These are phyloP conservation scores for Physocladia obscura DNA, from an alignment of 192 early-diverging fungal species.

Conservation along the genomic window DNA sequence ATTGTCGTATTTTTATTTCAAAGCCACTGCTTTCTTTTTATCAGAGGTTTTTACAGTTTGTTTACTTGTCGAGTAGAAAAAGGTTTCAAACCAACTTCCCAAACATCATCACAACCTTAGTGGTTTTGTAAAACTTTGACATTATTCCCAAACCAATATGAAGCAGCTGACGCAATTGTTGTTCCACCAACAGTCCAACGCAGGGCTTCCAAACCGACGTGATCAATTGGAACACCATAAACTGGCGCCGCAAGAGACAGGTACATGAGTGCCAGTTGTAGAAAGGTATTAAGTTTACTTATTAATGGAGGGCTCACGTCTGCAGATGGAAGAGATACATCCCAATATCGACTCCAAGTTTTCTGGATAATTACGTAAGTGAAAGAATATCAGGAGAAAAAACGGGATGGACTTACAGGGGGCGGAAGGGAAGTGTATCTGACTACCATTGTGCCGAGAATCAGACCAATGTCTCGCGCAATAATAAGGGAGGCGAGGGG, in stretches of 20 bases:
- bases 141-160: constrained; percentile 17
- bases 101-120: too few species aligned
- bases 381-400: background rate
- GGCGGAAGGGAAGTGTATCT: constrained; percentile 83
- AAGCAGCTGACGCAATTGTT: constrained; percentile 9
- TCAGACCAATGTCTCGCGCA: constrained; percentile 78
- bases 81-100: too few species aligned
- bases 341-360: constrained; percentile 81
- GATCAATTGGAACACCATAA: constrained; percentile 61
- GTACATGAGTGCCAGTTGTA: constrained; percentile 83
- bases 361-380: too few species aligned
- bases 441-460: constrained; percentile 76
- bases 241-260: constrained; percentile 71
- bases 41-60: too few species aligned
- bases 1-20: too few species aligned
- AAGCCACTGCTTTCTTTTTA: too few species aligned
- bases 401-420: constrained; percentile 62
- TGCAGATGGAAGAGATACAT: constrained; percentile 84
- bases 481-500: constrained; percentile 80
- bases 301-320: constrained; percentile 87
- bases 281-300: constrained; percentile 85
- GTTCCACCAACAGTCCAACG: constrained; percentile 51
- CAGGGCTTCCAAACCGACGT: constrained; percentile 55
- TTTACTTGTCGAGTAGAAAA: too few species aligned
- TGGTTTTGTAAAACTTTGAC: background rate